A percentile compares a stretch with the other conserved stretches of the same genome.
Conservation (phyloP, 1,284 basidiomycete genomes). For the Omphalotus olearius region DNA sequence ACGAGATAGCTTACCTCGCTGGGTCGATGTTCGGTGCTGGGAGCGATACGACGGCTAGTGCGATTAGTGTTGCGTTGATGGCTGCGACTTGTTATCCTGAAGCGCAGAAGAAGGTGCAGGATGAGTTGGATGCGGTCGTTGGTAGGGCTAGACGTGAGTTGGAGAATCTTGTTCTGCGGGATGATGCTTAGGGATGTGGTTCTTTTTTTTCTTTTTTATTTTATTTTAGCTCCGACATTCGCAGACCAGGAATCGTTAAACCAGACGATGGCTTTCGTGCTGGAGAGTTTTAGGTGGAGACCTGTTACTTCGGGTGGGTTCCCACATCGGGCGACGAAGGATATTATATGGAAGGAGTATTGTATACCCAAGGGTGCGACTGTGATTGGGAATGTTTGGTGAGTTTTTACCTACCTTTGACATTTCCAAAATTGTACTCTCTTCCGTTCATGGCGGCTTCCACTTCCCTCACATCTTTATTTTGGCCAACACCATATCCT, state of each 20-base stretch:
- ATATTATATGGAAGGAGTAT: constrained; percentile 56
- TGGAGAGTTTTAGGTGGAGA: constrained; percentile 62
- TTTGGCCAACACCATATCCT: background rate
- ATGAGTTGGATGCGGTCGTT: constrained; percentile 57
- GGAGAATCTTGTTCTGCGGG: constrained; percentile 9
- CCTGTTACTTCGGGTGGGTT: constrained; percentile 54
- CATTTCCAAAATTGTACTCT: no score
- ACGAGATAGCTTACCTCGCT: constrained; percentile 56
- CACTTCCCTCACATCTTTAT: background rate
- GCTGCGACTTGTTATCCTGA: constrained; percentile 61
- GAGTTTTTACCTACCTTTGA: no score
- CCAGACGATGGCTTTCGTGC: constrained; percentile 56
- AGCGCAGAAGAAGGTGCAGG: constrained; percentile 49
- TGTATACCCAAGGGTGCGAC: constrained; percentile 55
- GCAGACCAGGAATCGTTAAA: constrained; percentile 48
- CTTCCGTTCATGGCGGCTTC: no score
- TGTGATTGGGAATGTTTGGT: constrained; percentile 61
- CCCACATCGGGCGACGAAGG: constrained; percentile 52
- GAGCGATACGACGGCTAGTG: constrained; percentile 57
- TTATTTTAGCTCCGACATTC: constrained; percentile 49
- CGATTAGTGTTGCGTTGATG: constrained; percentile 53
- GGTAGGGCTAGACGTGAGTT: constrained; percentile 45
- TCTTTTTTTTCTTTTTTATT: no score
- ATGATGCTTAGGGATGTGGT: no score
- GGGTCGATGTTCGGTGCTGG: constrained; percentile 65